Evolutionary conservation across 148 eudicot genomes (phyloP).

Genomic region (Rhododendron ovatum): DNA sequence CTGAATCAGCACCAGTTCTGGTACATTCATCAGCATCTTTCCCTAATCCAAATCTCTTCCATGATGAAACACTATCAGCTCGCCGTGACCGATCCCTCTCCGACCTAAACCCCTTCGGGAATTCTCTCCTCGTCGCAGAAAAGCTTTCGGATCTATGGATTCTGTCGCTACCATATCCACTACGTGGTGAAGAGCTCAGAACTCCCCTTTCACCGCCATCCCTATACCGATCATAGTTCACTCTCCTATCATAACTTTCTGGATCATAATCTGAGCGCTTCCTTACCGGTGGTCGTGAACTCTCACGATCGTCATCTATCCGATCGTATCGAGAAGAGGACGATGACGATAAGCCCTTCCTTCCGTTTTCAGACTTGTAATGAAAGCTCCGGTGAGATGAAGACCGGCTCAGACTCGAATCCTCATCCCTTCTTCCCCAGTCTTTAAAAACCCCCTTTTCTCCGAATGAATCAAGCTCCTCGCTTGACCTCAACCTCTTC

Average conservation of each 20-base stretch:
- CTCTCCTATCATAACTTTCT: conserved; percentile 59
- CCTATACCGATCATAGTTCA: conserved; percentile 63
- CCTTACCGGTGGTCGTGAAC: conserved; percentile 42
- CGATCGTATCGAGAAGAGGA: conserved; percentile 43
- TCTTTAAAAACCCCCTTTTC: conserved; percentile 41
- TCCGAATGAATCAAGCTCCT: conserved; percentile 42
- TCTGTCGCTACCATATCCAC: conserved; percentile 53
- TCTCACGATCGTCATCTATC: conserved; percentile 62
- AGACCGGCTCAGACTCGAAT: conserved; percentile 27
- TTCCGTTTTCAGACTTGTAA: conserved; percentile 45
- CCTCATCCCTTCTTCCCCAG: conserved; percentile 52
- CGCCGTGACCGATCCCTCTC: conserved; percentile 84
- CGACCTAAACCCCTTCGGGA: conserved; percentile 88
- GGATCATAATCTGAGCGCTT: conserved; percentile 72
- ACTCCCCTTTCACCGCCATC: conserved; percentile 49
- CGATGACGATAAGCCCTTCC: conserved; percentile 36
- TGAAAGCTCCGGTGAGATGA: conserved; percentile 41
- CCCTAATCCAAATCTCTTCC: conserved; percentile 72
- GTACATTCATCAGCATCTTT: conserved; percentile 69
- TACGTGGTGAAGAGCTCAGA: conserved; percentile 58
- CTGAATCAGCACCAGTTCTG: conserved; percentile 42
- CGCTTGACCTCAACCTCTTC: conserved; percentile 57
- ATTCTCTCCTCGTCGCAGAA: conserved; percentile 67
- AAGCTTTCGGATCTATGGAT: conserved; percentile 81
- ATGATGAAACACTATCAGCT: conserved; percentile 68